Percentiles rank a stretch among this genome's conserved stretches.
Evolutionary conservation across 2,329 filamentous ascomycete species (phyloP).

Genomic region (Pestalotiopsis sp.): DNA sequence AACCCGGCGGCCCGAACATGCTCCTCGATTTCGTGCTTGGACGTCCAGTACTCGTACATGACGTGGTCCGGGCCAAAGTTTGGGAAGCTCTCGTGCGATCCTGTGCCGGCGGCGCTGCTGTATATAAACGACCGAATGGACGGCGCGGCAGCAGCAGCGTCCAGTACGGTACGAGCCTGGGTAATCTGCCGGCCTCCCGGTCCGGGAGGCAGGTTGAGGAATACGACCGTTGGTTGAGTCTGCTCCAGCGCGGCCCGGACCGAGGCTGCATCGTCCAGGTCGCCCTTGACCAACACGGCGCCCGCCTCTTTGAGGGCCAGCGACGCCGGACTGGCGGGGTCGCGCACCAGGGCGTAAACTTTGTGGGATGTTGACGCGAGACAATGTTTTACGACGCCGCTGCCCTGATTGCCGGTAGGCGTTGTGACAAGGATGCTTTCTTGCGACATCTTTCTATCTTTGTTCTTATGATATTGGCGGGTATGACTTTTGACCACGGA

Average conservation of each 20-base stretch:
- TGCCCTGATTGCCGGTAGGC: constrained; percentile 13
- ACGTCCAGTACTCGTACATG: constrained; percentile 10
- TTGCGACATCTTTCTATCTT: neutral
- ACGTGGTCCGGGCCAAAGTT: neutral
- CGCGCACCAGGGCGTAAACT: constrained; percentile 10
- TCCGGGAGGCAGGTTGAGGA: constrained; percentile 9
- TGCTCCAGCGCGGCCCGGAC: neutral
- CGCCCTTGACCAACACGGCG: constrained; percentile 6
- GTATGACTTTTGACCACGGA: too few species aligned
- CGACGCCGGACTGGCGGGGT: neutral
- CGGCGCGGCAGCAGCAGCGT: neutral
- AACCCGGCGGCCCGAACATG: constrained; percentile 10
- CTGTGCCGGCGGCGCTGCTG: neutral
- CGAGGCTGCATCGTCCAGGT: constrained; percentile 11
- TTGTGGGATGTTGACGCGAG: neutral
- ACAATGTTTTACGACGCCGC: constrained; percentile 9
- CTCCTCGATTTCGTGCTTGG: constrained; percentile 11
- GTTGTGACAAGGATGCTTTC: constrained; percentile 6
- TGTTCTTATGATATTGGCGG: neutral
- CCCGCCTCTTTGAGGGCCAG: neutral
- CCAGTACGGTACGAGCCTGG: neutral
- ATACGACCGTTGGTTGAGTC: neutral
- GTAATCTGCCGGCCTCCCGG: neutral
- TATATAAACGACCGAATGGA: neutral
- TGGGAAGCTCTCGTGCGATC: neutral